Evolutionary conservation across 148 eudicot species (phyloP), one percentile per base, ranked within the genome.

Genomic region (Silene conica): DNA sequence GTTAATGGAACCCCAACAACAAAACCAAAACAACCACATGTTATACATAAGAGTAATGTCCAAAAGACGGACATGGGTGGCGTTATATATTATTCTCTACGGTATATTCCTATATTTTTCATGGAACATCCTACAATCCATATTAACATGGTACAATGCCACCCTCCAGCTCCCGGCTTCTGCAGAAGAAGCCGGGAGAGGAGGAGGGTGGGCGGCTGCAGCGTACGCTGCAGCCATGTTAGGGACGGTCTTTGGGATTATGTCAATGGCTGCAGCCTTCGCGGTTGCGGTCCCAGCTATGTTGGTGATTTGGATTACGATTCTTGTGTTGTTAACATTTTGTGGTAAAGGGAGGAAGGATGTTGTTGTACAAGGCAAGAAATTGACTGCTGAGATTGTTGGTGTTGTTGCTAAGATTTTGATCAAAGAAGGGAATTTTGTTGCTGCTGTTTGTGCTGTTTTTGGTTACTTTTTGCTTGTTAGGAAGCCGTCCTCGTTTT

Each of bases 351-450:
- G 76, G 2, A 57, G 86, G 61, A 73, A 62, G 56, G 83, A 74
- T 52, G 56, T 86, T 78, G 78, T 86, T 28, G 76, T 76, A 21
- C 86, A 82, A 67, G 89, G 80, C 1, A 84, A 80, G 89, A 83
- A 86, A 77, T 73, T 88, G 77, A 88, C 82, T 73, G 81, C 76
- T 73, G 92, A 88, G 81, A 89, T 91, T 68, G 61, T 70, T 61
- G 72, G 87, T 67, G 70, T 85, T 58, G 90, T 86, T 21, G 55
- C 72, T 4, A 89, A 73, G 84, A 74, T 82, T n/a, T 80, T 91
- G 88, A 83, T 91, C 60, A 87, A 73, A 67, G 93, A 91, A 80
- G 93, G 94, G 61, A 91, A 91, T 82, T 59, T 85, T 57, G 90
- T 91, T n/a, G 91, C 93, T 19, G 89, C 86, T 41, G 76, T 86